Evolutionary conservation across 2,329 filamentous ascomycete species (phyloP).

Genomic region (Scedosporium aurantiacum): DNA sequence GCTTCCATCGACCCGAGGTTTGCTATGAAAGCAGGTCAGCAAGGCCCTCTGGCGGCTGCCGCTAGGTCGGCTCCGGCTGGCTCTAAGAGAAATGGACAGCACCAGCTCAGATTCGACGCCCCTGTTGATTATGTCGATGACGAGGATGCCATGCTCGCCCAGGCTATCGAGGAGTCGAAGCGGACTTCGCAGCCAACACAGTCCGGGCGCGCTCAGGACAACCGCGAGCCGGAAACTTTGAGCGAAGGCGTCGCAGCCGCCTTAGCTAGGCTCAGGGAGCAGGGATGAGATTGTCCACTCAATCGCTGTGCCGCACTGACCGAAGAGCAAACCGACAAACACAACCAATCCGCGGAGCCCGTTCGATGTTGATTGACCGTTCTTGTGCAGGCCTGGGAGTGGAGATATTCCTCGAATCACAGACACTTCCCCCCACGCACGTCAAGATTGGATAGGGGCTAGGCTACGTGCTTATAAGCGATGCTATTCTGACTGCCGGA

Average conservation of each 20-base stretch:
- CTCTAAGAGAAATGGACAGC: background rate
- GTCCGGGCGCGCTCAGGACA: background rate
- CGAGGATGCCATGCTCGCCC: constrained; percentile 37
- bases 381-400: too few species aligned
- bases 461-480: too few species aligned
- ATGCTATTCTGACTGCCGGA: too few species aligned
- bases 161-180: constrained; percentile 35
- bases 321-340: too few species aligned
- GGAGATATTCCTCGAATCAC: too few species aligned
- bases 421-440: too few species aligned
- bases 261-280: constrained; percentile 45
- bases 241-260: constrained; percentile 50
- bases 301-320: too few species aligned
- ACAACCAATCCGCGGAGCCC: background rate
- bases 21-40: background rate
- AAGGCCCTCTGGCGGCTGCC: background rate
- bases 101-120: background rate
- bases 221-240: constrained; percentile 18
- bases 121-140: constrained; percentile 34
- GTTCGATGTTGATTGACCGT: background rate
- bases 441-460: too few species aligned
- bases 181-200: constrained; percentile 21
- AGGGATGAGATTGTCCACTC: constrained; percentile 15
- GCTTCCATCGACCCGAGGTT: background rate
- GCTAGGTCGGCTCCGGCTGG: background rate